Base-by-base conservation (phyloP, 805 yeast species). In the Starmerella riodocensis region DNA sequence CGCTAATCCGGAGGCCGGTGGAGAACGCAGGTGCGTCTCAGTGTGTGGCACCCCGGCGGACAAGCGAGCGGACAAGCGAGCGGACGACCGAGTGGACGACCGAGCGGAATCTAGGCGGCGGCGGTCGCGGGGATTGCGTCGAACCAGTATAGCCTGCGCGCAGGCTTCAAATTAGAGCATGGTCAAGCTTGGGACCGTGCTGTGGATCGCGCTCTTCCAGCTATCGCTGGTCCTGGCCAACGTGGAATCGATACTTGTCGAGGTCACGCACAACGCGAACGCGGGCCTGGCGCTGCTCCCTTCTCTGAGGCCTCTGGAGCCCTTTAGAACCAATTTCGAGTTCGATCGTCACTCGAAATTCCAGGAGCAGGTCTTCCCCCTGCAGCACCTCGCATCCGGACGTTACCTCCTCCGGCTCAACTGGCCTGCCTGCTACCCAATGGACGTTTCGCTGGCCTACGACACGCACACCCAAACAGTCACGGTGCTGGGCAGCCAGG, bases 401-500 rank as follows among this genome's bases (percentile, higher is more conserved):
- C 32, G 18, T 16, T 58, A 58, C 39, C 52, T 56, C 26, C 51
- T 47, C n/a, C 48, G 57, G 19, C 52, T 58, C 4, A 55, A 58
- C 45, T 58, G 62, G 62, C 60, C 62, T 0, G 62, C 62, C 4
- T 46, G 56, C 14, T 34, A 39, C 23, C 61, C 62, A 2, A 52
- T 55, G 2, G 53, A 50, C 22, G 40, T 58, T 16, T 39, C 33
- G 3, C 30, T 58, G 1, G 29, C 18, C 12, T 55, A 46, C 39
- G 39, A 46, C 20, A 47, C 39, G 9, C 25, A 17, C 2, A 16
- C 14, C 22, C 12, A 21, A 1, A 17, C 26, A 4, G 25, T 48
- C 6, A 34, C 32, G 2, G 46, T 42, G 4, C n/a, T 22, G 2
- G 50, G 32, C 2, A 47, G 51, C 1, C 20, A 32, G 3, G n/a